Evolutionary conservation across 805 yeast species (phyloP).

Genomic region (Starmerella apis): DNA sequence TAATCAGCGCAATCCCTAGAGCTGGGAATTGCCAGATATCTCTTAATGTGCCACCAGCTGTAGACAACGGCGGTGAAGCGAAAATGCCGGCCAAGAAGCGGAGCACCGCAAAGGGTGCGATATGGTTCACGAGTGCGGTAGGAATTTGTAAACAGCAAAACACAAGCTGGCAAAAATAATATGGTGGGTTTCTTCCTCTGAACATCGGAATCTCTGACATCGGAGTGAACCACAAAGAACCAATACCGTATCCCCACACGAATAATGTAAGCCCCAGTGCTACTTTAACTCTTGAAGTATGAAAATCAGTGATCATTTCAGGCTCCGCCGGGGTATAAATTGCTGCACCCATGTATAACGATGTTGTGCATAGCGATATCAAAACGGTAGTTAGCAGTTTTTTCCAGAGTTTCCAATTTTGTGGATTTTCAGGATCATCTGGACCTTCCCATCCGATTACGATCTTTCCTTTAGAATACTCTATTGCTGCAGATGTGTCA

Average conservation of each 20-base stretch:
- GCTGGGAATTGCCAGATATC: slow-evolving; percentile 39
- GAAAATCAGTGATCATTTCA: slow-evolving; percentile 35
- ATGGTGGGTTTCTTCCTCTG: slow-evolving; percentile 42
- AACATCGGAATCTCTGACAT: slow-evolving; percentile 40
- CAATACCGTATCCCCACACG: slow-evolving; percentile 51
- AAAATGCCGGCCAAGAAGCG: slow-evolving; percentile 47
- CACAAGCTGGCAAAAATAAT: slow-evolving; percentile 38
- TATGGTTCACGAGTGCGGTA: slow-evolving; percentile 41
- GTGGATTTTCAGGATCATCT: slow-evolving; percentile 36
- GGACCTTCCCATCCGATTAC: slow-evolving; percentile 29
- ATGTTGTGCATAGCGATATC: slow-evolving; percentile 39
- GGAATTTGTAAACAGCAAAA: slow-evolving; percentile 48
- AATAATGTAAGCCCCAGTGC: slow-evolving; percentile 44
- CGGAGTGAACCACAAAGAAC: slow-evolving; percentile 48
- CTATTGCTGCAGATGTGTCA: slow-evolving; percentile 8
- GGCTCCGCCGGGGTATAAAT: slow-evolving; percentile 47
- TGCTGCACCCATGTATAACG: slow-evolving; percentile 51
- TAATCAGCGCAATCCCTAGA: slow-evolving; percentile 39
- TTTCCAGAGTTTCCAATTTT: slow-evolving; percentile 43
- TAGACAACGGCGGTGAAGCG: slow-evolving; percentile 46
- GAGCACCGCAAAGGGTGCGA: slow-evolving; percentile 42
- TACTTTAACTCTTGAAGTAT: slow-evolving; percentile 36
- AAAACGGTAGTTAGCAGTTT: slow-evolving; percentile 35
- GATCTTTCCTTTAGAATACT: slow-evolving; percentile 58
- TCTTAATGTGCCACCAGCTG: slow-evolving; percentile 49